Evolutionary conservation across 2,329 filamentous ascomycete species (phyloP), one percentile per base, ranked within the genome.

Genomic region (Rutstroemia sp.): DNA sequence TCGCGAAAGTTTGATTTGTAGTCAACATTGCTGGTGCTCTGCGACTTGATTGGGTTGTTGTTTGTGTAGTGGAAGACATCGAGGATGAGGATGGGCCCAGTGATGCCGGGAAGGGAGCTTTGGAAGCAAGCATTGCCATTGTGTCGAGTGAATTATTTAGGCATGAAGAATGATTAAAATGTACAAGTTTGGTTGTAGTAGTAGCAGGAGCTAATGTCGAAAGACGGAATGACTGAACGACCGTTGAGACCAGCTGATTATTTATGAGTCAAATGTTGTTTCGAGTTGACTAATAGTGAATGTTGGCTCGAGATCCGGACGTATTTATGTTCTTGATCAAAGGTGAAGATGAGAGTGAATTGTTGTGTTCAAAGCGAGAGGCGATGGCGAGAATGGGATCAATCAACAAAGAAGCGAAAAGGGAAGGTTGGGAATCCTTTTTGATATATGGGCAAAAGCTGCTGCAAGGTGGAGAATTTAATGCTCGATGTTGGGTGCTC

Each of bases 111-210:
- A 86, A 89, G 45, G 86, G 78, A 65, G 86, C 76, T 71, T 91
- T 90, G 59, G 87, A 83, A 63, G 88, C 88, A 67, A 92, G 75
- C 83, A 91, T 88, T 67, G 88, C 84, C 88, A 91, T 89, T 52
- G 52, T 61, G 56, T 57, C 19, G 34, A 37, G 45, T 51, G 48
- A 51, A 56, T 61, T 66, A 61, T 27, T 60, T 61, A 61, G 50
- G 54, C 62, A 67, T 68, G 52, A 58, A 60, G 58, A 30, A 49
- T n/a, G 45, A 14, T 27, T 38, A 49, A 45, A 38, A 48, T 16
- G 37, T 50, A 19, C 19, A 37, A 25, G 23, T 27, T 5, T 27
- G 3, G 38, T 17, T 16, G 46, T 46, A 16, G 23, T 46, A 16
- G 23, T 25, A 34, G n/a, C 16, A 50, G 45, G 51, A 42, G 51